Conservation (phyloP, 805 yeast species). For the Hanseniaspora jakobsenii region DNA sequence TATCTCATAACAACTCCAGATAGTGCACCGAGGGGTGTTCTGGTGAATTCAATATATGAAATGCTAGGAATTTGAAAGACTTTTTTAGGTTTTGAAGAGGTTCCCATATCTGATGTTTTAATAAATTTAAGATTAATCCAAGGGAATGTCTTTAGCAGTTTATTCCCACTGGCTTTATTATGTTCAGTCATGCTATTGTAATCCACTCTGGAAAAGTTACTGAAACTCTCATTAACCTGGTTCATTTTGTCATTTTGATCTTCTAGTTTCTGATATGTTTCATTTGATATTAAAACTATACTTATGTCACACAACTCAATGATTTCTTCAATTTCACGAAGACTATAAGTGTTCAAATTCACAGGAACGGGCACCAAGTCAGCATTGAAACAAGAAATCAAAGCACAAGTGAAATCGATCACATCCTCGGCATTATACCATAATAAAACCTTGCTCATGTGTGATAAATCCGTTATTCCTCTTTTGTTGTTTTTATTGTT, state of each 20-base stretch:
- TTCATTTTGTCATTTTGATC: conserved; percentile 36
- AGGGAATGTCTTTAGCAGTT: conserved; percentile 25
- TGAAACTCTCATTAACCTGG: conserved; percentile 46
- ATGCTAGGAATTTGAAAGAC: conserved; percentile 61
- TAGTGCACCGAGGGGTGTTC: conserved; percentile 80
- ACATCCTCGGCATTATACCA: conserved; percentile 76
- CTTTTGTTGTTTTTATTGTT: conserved; percentile 35
- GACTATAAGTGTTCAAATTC: conserved; percentile 51
- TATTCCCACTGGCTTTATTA: conserved; percentile 17
- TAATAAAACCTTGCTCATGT: conserved; percentile 69
- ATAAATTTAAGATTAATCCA: conserved; percentile 25
- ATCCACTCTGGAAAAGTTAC: conserved; percentile 52
- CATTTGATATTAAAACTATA: conserved; percentile 68
- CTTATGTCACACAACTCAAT: conserved; percentile 65
- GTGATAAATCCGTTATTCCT: conserved; percentile 32
- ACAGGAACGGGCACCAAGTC: conserved; percentile 93
- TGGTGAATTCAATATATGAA: conserved; percentile 85
- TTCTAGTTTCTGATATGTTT: conserved; percentile 64
- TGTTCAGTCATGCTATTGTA: conserved; percentile 3
- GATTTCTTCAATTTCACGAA: conserved; percentile 58
- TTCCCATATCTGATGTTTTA: conserved; percentile 81
- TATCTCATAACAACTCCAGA: conserved; percentile 92
- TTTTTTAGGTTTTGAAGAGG: conserved; percentile 47
- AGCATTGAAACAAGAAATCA: conserved; percentile 84
- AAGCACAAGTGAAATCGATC: conserved; percentile 71